A percentile compares a stretch with the other conserved stretches of the same genome.
These are phyloP conservation scores for Trifolium fragiferum DNA, from an alignment of 306 rosid species.

Conservation along the genomic window DNA sequence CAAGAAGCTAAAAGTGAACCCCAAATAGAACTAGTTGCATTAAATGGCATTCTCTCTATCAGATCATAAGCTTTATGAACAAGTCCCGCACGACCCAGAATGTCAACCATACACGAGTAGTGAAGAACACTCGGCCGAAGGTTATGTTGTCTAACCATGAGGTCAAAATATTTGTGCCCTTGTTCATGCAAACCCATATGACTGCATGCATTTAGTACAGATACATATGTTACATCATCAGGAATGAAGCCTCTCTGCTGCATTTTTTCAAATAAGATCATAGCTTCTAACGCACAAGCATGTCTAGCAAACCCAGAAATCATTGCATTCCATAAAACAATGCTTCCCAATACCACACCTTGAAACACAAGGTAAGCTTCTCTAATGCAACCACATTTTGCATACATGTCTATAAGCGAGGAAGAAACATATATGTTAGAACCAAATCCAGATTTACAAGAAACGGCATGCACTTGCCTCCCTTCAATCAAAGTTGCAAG, in stretches of 20 bases:
- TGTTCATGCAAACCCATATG: slow-evolving; percentile 78
- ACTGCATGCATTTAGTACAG: slow-evolving; percentile 75
- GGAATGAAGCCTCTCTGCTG: slow-evolving; percentile 71
- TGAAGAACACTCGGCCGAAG: slow-evolving; percentile 72
- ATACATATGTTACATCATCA: slow-evolving; percentile 70
- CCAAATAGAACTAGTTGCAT: slow-evolving; percentile 80
- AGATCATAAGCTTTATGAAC: slow-evolving; percentile 60
- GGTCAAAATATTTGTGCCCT: slow-evolving; percentile 69
- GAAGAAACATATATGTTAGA: slow-evolving; percentile 61
- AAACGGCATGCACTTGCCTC: slow-evolving; percentile 71
- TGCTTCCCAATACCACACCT: slow-evolving; percentile 54
- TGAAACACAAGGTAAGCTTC: slow-evolving; percentile 71
- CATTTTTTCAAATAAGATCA: slow-evolving; percentile 89
- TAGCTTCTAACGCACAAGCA: slow-evolving; percentile 64
- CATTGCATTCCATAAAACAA: slow-evolving; percentile 80
- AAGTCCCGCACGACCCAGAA: slow-evolving; percentile 75
- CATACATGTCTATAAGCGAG: slow-evolving; percentile 84
- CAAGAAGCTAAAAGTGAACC: slow-evolving; percentile 90
- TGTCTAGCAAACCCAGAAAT: slow-evolving; percentile 84
- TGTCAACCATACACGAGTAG: slow-evolving; percentile 82
- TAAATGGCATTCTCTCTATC: slow-evolving; percentile 68
- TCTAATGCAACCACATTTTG: slow-evolving; percentile 80
- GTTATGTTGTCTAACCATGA: slow-evolving; percentile 63
- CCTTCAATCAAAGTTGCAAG: slow-evolving; percentile 77
- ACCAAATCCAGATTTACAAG: slow-evolving; percentile 65